Evolutionary conservation across 768 basidiomycete genomes (phyloP).

Genomic region (Pleurotus djamor): DNA sequence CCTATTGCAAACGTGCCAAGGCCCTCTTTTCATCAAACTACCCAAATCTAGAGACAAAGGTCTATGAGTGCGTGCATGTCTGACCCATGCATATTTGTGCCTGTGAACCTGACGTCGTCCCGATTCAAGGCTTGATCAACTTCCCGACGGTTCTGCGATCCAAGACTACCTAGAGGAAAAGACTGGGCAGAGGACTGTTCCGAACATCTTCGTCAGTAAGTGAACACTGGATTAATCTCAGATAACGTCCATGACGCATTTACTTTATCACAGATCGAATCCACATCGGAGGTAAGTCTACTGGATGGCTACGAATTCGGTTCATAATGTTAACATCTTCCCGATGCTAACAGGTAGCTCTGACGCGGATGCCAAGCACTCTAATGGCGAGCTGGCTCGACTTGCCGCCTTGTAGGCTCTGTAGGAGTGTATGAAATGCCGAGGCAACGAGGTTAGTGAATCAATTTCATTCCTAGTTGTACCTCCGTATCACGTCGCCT

Average conservation of each 20-base stretch:
- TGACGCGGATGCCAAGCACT: no score
- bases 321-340: no score
- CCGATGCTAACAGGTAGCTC: no score
- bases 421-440: no score
- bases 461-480: no score
- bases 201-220: constrained; percentile 62
- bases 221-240: constrained; percentile 14
- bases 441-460: no score
- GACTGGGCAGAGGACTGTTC: constrained; percentile 54
- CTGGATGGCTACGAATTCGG: no score
- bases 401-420: no score
- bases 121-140: constrained; percentile 42
- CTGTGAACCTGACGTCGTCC: background rate
- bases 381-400: no score
- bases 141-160: constrained; percentile 43
- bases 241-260: background rate
- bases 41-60: constrained; percentile 19
- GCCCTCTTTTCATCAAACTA: constrained; percentile 22
- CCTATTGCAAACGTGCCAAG: constrained; percentile 34
- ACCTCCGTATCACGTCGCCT: no score
- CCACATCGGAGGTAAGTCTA: no score
- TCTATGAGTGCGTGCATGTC: constrained; percentile 29
- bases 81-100: background rate
- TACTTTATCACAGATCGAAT: no score
- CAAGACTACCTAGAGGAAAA: constrained; percentile 48